These are phyloP conservation scores for Patellifolia procumbens DNA, from an alignment of 179 eudicot species.

Conservation along the genomic window DNA sequence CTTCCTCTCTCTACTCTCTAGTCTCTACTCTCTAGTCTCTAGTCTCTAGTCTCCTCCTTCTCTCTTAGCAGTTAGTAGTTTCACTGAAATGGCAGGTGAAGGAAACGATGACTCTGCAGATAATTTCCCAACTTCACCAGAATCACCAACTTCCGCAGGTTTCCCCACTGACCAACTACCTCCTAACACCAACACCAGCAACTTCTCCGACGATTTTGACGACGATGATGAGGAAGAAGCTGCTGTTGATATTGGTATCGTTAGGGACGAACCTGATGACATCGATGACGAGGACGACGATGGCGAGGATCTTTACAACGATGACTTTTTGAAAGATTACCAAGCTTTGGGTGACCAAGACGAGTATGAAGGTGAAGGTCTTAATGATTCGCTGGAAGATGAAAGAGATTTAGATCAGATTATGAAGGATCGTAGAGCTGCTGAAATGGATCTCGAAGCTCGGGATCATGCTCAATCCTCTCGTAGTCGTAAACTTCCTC, in stretches of 20 bases:
- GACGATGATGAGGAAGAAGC: conserved; percentile 82
- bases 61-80: no score
- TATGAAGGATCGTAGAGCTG: conserved; percentile 83
- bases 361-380: conserved; percentile 74
- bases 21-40: no score
- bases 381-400: conserved; percentile 81
- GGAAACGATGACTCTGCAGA: conserved; percentile 28
- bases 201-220: conserved; percentile 57
- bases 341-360: conserved; percentile 76
- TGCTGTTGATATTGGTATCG: conserved; percentile 68
- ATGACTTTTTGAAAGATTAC: conserved; percentile 78
- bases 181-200: conserved; percentile 66
- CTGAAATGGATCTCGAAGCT: conserved; percentile 72
- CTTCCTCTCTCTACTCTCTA: no score
- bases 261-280: conserved; percentile 57
- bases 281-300: conserved; percentile 66
- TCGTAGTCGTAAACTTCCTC: conserved; percentile 70
- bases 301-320: conserved; percentile 89
- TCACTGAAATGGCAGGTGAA: no score
- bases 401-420: conserved; percentile 84
- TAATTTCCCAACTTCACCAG: conserved; percentile 66
- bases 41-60: no score
- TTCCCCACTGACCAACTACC: conserved; percentile 93
- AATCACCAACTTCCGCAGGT: conserved; percentile 77
- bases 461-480: conserved; percentile 56